phyloP scores from a whole-genome alignment of 1,139 yeast species.

The Kodamaea anthophila region DNA sequence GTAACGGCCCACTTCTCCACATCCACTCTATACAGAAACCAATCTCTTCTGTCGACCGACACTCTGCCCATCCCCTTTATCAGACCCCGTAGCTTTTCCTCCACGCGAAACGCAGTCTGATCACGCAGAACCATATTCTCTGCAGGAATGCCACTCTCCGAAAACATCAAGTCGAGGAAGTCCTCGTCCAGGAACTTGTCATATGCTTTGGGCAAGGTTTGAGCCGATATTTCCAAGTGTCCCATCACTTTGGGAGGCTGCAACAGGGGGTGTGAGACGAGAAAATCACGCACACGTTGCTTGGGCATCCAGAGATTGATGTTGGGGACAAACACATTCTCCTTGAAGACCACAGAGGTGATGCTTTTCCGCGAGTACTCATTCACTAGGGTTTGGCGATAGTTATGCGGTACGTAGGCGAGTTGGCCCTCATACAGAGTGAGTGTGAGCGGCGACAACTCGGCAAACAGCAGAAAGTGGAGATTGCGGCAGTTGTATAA shows the following conservation, averaged over 20 bases:
- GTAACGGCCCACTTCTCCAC: no score
- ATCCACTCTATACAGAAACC: no score
- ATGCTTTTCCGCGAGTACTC: conserved; percentile 25
- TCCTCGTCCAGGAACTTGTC: conserved; percentile 23
- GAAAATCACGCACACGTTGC: conserved; percentile 14
- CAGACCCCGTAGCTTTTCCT: no score
- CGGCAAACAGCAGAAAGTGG: conserved; percentile 17
- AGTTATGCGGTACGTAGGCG: conserved; percentile 28
- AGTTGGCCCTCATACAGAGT: conserved; percentile 30
- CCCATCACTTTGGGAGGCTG: no score
- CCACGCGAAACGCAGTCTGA: conserved; percentile 26
- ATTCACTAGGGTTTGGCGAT: conserved; percentile 18
- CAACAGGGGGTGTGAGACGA: conserved; percentile 8
- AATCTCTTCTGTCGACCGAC: no score
- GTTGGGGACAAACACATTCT: conserved; percentile 15
- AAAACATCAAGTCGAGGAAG: conserved; percentile 20
- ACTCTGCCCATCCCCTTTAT: no score
- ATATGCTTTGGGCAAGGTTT: no score
- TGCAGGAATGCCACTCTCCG: conserved; percentile 16
- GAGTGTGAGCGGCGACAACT: conserved; percentile 27
- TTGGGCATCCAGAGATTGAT: conserved; percentile 27
- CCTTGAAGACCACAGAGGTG: conserved; percentile 8
- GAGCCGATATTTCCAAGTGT: no score
- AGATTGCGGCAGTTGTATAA: conserved; percentile 16
- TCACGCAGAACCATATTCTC: conserved; percentile 27